These are phyloP conservation scores for Alternaria sp. DNA, from an alignment of 2,329 filamentous ascomycete species.

Conservation along the genomic window DNA sequence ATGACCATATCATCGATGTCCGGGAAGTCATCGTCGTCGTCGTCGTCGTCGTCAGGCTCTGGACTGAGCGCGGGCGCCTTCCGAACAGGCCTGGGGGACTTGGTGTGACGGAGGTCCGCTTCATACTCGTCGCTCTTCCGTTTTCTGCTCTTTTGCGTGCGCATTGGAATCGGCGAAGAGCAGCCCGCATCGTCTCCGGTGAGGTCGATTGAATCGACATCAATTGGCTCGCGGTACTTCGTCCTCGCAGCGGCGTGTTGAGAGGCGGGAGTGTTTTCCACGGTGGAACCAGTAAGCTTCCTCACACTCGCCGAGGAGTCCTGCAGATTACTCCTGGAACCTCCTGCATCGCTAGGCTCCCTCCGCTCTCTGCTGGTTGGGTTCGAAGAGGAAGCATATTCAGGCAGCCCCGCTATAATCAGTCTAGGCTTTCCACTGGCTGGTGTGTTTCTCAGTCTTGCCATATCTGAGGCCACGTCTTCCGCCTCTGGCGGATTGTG, in stretches of 20 bases:
- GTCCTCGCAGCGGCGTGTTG: slow-evolving; percentile 10
- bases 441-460: slow-evolving; percentile 54
- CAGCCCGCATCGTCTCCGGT: slow-evolving; percentile 38
- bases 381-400: slow-evolving; percentile 16
- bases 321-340: slow-evolving; percentile 1
- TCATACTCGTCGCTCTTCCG: slow-evolving; percentile 58
- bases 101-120: slow-evolving; percentile 27
- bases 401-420: slow-evolving; percentile 37
- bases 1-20: slow-evolving; percentile 50
- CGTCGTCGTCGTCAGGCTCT: slow-evolving; percentile 33
- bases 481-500: slow-evolving; percentile 27
- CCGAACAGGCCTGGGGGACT: slow-evolving; percentile 28
- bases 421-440: slow-evolving; percentile 52
- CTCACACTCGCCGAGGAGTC: slow-evolving; percentile 1
- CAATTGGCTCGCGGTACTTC: slow-evolving; percentile 21
- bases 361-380: slow-evolving; percentile 9
- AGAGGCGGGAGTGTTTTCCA: slow-evolving; percentile 14
- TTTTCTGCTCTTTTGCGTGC: slow-evolving; percentile 47
- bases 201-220: slow-evolving; percentile 49
- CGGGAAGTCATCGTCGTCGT: slow-evolving; percentile 47
- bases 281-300: slow-evolving; percentile 6
- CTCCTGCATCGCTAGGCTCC: slow-evolving; percentile 1
- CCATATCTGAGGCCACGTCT: slow-evolving; percentile 49
- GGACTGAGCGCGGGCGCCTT: slow-evolving; percentile 22
- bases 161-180: slow-evolving; percentile 28